Conservation (phyloP, 306 rosid genomes). For the Fragaria nilgerrensis region DNA sequence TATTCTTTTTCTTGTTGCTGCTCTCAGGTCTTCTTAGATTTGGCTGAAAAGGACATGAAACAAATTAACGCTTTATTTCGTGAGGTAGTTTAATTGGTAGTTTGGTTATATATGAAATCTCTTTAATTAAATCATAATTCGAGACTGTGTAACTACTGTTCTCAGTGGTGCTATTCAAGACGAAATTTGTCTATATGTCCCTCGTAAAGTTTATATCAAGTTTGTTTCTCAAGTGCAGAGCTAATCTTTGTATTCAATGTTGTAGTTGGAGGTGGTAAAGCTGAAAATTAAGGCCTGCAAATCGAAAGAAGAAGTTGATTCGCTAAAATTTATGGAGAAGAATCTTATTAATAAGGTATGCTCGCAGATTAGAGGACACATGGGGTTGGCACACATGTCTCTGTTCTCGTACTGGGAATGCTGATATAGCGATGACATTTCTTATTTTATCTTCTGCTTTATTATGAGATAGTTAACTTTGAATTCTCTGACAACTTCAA, state of each 20-base stretch:
- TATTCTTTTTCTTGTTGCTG: constrained; percentile 6
- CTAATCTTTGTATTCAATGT: constrained; percentile 21
- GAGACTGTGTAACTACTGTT: not conserved
- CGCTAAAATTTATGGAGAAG: constrained; percentile 74
- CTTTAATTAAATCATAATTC: not conserved
- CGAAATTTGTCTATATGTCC: not conserved
- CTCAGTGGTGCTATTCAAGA: not conserved
- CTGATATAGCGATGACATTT: not conserved
- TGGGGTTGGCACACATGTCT: not conserved
- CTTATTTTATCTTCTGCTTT: not conserved
- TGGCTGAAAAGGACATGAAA: constrained; percentile 89
- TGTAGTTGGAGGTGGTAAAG: constrained; percentile 79
- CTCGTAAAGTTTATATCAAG: not conserved
- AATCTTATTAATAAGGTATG: constrained; percentile 81
- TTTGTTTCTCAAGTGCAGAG: not conserved
- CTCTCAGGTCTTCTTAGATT: constrained; percentile 76
- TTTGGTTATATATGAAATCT: not conserved
- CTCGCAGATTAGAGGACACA: not conserved
- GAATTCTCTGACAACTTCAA: constrained; percentile 11
- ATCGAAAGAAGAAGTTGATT: constrained; percentile 67
- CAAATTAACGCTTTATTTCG: constrained; percentile 71
- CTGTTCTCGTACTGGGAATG: not conserved
- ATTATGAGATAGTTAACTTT: not conserved
- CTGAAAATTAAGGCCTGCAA: constrained; percentile 63
- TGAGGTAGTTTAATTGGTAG: constrained; percentile 55